A percentile compares a stretch with the other conserved stretches of the same genome.
Conservation (phyloP, 768 basidiomycete genomes). For the Auricularia sp. region DNA sequence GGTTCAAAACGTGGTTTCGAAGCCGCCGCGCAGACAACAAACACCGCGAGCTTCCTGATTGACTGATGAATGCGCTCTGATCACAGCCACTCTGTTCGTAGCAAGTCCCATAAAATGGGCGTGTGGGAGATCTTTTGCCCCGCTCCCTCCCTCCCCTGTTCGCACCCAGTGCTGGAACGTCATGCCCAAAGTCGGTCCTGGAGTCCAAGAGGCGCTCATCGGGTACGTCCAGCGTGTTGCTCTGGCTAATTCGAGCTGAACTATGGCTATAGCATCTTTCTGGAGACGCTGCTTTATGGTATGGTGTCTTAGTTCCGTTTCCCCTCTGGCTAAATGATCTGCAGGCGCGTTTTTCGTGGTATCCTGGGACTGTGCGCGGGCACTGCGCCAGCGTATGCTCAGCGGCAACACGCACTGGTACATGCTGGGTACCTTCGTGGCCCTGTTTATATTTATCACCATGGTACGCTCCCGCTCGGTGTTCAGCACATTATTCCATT, state of each 20-base stretch:
- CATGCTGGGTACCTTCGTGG: background rate
- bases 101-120: background rate
- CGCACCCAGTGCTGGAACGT: background rate
- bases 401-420: constrained; percentile 1
- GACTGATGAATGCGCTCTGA: no score
- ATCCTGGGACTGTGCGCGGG: background rate
- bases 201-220: background rate
- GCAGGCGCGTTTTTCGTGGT: background rate
- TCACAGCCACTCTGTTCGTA: background rate
- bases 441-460: background rate
- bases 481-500: background rate
- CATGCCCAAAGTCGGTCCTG: background rate
- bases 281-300: background rate
- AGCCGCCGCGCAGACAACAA: no score
- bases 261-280: background rate
- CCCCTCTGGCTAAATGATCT: background rate
- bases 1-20: no score
- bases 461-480: background rate
- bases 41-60: no score
- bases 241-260: background rate
- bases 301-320: background rate
- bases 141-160: background rate
- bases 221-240: background rate
- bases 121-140: background rate
- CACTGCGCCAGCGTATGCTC: background rate